Conservation (phyloP, 768 basidiomycete genomes). For the Psilocybe sp. region DNA sequence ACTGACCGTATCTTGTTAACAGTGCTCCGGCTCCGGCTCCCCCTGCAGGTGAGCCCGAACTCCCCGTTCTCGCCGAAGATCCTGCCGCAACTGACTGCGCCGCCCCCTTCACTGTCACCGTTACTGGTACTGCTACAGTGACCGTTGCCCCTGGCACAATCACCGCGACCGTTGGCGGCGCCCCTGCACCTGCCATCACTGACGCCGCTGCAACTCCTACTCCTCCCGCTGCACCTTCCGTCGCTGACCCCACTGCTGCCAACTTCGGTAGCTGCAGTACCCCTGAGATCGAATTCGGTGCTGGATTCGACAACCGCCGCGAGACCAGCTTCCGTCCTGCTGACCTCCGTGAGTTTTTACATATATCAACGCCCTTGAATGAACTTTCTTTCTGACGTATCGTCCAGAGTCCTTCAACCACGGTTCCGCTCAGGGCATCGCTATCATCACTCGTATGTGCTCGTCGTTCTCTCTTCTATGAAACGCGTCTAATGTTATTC, state of each 20-base stretch:
- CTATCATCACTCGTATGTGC: constrained; percentile 45
- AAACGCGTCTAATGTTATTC: background rate
- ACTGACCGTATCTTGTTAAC: background rate
- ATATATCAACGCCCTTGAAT: constrained; percentile 52
- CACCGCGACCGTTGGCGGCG: constrained; percentile 26
- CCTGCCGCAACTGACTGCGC: constrained; percentile 1
- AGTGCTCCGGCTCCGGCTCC: background rate
- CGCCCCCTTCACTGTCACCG: constrained; percentile 31
- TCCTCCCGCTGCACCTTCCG: constrained; percentile 8
- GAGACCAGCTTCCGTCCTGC: constrained; percentile 60
- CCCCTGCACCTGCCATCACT: constrained; percentile 17
- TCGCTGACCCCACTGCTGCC: constrained; percentile 16
- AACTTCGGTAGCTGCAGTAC: constrained; percentile 54
- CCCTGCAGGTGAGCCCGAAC: background rate
- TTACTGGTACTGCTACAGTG: constrained; percentile 25
- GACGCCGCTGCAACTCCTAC: constrained; percentile 17
- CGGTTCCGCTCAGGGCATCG: constrained; percentile 53
- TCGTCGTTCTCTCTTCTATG: background rate
- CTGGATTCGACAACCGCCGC: constrained; percentile 53
- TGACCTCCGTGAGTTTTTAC: constrained; percentile 46
- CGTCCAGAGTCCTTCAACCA: constrained; percentile 43
- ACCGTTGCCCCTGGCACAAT: constrained; percentile 24
- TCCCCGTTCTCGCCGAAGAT: constrained; percentile 7
- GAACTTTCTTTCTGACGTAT: background rate
- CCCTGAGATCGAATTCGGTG: constrained; percentile 57